Evolutionary conservation across 768 basidiomycete genomes (phyloP), one percentile per base, ranked within the genome.

Genomic region (Russula sp.): DNA sequence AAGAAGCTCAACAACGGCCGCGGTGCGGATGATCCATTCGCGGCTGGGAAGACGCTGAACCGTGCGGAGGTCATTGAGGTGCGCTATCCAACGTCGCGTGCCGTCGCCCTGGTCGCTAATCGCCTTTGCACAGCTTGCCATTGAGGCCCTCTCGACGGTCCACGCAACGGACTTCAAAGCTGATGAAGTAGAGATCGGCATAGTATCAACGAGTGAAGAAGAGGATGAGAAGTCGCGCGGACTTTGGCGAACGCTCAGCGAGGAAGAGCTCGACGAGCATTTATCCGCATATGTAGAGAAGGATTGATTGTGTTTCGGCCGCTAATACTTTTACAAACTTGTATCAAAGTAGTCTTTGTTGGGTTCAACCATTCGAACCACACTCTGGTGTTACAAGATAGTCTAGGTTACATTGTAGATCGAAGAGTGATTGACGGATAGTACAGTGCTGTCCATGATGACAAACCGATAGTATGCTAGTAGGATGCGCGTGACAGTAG

Each of bases 81-180:
- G 66, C 59, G 85, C 68, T 35, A 27, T 50, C 13, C 13, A 40
- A 37, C 31, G 10, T 18, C 22, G 4, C 11, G 20, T 31, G 39
- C 32, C 40, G 47, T 57, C 37, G 6, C 32, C 39, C 14, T 57
- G 40, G 2, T 27, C 16, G 22, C 20, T 54, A n/a, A 59, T 40
- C 32, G 34, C 32, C 22, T 35, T n/a, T 10, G 6, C 20, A 32
- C 22, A 96, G 93, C 83, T 95, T 77, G 95, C 94, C 0, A 95
- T 98, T 58, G 95, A 98, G 74, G 86, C 87, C 13, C 91, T 98
- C 80, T 95, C 93, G 51, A 89, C 85, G 0, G 94, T 98, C 31
- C 91, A 96, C 70, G 87, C 93, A 44, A 97, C 94, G 2, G 97
- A 99, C 73, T 97, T 94, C 79, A 99, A 98, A 75, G 80, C 92